Evolutionary conservation across 2,329 filamentous ascomycete species (phyloP).

Genomic region (Harringtonia aguacate): DNA sequence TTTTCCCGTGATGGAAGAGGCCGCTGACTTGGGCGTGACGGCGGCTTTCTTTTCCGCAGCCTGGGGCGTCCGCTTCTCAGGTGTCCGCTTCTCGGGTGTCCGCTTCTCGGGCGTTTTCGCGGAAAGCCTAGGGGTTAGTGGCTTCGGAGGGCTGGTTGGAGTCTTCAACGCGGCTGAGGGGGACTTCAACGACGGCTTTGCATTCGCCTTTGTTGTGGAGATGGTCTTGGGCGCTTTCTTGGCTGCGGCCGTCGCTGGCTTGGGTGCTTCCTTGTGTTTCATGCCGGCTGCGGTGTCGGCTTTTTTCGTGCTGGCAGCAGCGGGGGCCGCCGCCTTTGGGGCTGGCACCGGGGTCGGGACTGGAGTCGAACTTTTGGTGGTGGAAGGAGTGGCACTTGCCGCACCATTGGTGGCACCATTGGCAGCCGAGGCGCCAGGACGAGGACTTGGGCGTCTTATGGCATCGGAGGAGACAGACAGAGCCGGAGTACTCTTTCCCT

Average conservation of each 20-base stretch:
- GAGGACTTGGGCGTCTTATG: no score
- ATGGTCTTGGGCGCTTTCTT: slow-evolving; percentile 19
- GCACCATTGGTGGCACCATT: background rate
- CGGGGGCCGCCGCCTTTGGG: background rate
- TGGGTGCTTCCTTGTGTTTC: background rate
- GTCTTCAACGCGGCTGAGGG: slow-evolving; percentile 24
- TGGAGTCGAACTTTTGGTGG: no score
- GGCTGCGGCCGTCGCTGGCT: background rate
- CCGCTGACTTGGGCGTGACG: slow-evolving; percentile 15
- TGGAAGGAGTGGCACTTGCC: no score
- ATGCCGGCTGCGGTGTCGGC: no score
- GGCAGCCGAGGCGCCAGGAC: no score
- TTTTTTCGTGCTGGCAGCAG: background rate
- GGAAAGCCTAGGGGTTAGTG: slow-evolving; percentile 16
- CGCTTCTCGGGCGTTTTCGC: slow-evolving; percentile 26
- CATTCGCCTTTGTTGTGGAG: slow-evolving; percentile 19
- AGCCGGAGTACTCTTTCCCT: no score
- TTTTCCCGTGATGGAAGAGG: slow-evolving; percentile 16
- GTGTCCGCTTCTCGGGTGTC: no score
- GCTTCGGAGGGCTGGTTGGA: slow-evolving; percentile 23
- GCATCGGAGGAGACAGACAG: no score
- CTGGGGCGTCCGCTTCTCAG: background rate
- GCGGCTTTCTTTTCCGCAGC: slow-evolving; percentile 3
- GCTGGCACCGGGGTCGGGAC: background rate
- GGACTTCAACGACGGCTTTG: slow-evolving; percentile 24